Conservation (phyloP, 2,329 filamentous ascomycete genomes). For the Aureobasidium pullulans region DNA sequence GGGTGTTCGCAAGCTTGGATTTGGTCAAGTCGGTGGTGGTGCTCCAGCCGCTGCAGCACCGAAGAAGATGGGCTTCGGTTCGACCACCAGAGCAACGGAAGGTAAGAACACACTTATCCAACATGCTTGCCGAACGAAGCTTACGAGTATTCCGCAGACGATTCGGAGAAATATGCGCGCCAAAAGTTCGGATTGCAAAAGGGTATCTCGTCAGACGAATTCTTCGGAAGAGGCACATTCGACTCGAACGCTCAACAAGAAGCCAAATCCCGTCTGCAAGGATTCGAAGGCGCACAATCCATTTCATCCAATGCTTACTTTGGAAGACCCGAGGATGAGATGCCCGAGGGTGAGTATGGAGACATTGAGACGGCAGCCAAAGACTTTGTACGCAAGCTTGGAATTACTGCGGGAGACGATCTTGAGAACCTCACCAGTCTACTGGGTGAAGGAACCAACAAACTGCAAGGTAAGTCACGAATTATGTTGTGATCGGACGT, state of each 20-base stretch:
- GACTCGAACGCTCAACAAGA: conserved; percentile 75
- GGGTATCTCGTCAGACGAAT: conserved; percentile 95
- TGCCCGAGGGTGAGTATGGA: conserved; percentile 64
- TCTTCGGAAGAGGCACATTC: conserved; percentile 85
- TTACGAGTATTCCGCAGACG: conserved; percentile 37
- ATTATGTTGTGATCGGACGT: no score
- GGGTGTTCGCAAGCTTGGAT: conserved; percentile 77
- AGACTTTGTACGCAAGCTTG: conserved; percentile 92
- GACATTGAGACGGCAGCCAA: conserved; percentile 90
- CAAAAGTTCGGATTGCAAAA: conserved; percentile 88
- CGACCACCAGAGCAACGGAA: conserved; percentile 57
- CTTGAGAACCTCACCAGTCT: conserved; percentile 80
- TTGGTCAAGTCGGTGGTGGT: conserved; percentile 69
- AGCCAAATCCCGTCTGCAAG: conserved; percentile 78
- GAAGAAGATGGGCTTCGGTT: conserved; percentile 76
- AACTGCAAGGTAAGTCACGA: conserved; percentile 58
- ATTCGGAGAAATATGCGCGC: conserved; percentile 76
- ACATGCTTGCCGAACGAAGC: not conserved
- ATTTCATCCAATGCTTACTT: conserved; percentile 99
- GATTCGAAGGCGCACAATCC: conserved; percentile 83
- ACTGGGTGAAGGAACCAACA: conserved; percentile 76
- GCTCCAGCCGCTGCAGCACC: conserved; percentile 47
- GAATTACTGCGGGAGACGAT: conserved; percentile 91
- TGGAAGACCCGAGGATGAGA: conserved; percentile 69
- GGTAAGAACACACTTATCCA: conserved; percentile 40